Evolutionary conservation across 2,329 filamentous ascomycete species (phyloP), one percentile per base, ranked within the genome.

Genomic region (Arthrobotrys conoides): DNA sequence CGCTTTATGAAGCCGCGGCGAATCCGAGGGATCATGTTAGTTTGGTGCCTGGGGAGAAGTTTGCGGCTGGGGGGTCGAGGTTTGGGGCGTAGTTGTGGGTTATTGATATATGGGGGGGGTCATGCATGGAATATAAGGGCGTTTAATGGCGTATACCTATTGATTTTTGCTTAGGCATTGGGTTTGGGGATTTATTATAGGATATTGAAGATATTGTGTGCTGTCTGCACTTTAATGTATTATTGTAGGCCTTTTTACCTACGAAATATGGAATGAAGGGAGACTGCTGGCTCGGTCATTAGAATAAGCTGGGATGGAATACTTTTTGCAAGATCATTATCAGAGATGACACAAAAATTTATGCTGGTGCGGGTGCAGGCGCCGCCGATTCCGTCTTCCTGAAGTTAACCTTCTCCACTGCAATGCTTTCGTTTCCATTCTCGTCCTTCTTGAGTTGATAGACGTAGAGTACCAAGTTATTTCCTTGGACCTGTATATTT

Each of bases 1-100:
- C 98, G 82, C 83, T 97, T 78, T 99, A 98, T 84, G 96, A 99
- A 88, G 92, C 94, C 18, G 95, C 95, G 27, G 92, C 96, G 41
- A 97, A 97, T 84, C 96, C 95, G 12, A 89, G 86, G 57, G 96
- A 99, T 85, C 96, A 99, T 85, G 89, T 88, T 85, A 81, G 81
- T 68, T 55, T 81, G 24, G 81, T 82, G 2, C 80, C 80, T 1
- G 81, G 81, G 1, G 78, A 75, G 53, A 76, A 81, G 51, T 30
- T 41, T 59, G 79, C 70, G 16, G 36, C 55, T 20, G 69, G 68
- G 14, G 67, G 64, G 22, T 71, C 66, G 38, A 59, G 51, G 49
- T 77, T 71, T 48, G 73, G 73, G 30, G 73, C 73, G 66, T 76
- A 66, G 46, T 20, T 33, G 10, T 2, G 18, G 20, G 1, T 30